Conservation (phyloP, 805 yeast species). For the Priceomyces melissophilus region DNA sequence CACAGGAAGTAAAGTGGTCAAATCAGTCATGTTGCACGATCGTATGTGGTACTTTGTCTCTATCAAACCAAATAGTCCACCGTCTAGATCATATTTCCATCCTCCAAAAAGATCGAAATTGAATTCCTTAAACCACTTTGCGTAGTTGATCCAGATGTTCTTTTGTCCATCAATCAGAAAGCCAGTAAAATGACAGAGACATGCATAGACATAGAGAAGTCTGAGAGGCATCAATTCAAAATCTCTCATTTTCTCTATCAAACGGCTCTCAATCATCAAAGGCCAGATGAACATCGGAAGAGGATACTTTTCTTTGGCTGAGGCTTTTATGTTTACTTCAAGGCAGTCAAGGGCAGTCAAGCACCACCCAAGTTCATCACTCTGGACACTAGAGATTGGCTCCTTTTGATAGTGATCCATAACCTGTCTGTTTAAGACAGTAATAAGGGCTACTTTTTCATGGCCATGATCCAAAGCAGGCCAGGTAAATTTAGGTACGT, state of each 20-base stretch:
- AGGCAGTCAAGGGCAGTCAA: constrained; percentile 9
- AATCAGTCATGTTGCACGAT: too few relatives aligned
- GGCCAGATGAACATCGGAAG: constrained; percentile 31
- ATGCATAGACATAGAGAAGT: constrained; percentile 18
- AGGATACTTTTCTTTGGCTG: constrained; percentile 19
- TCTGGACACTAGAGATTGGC: not conserved
- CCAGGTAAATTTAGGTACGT: not conserved
- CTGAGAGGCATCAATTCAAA: constrained; percentile 24
- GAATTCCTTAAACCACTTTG: constrained; percentile 13
- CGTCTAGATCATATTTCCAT: constrained; percentile 13
- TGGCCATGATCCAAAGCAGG: not conserved
- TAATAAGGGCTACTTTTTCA: not conserved
- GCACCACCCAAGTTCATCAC: constrained; percentile 4
- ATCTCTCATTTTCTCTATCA: constrained; percentile 15
- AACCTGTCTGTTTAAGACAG: constrained; percentile 1
- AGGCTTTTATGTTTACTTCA: constrained; percentile 10
- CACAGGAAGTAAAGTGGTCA: too few relatives aligned
- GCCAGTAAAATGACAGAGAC: constrained; percentile 19
- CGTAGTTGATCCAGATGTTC: constrained; percentile 29
- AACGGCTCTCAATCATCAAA: constrained; percentile 13
- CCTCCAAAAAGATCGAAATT: constrained; percentile 8
- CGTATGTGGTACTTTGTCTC: not conserved
- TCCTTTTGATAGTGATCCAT: constrained; percentile 4
- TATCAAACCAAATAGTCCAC: constrained; percentile 7
- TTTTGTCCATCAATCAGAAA: constrained; percentile 12